phyloP scores from a whole-genome alignment of 169 alveolate genomes.

The Plasmodium cynomolgi region DNA sequence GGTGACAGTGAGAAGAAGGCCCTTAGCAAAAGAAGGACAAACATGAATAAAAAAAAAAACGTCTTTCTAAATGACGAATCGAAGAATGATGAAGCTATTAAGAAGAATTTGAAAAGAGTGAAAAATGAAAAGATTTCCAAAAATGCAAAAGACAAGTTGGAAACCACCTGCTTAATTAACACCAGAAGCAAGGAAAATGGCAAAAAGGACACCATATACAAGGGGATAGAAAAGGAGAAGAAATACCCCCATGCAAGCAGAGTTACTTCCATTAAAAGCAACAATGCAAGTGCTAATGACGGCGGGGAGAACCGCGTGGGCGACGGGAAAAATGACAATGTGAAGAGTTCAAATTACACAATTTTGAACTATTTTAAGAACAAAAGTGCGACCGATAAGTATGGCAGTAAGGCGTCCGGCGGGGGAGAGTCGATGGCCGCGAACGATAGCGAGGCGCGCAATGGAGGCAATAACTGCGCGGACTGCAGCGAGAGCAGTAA shows the following conservation, averaged over 20 bases:
- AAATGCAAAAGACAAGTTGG: slow-evolving; percentile 33
- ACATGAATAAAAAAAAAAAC: slow-evolving; percentile 48
- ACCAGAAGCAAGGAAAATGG: slow-evolving; percentile 32
- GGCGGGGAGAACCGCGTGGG: slow-evolving; percentile 4
- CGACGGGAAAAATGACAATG: slow-evolving; percentile 7
- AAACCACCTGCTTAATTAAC: slow-evolving; percentile 29
- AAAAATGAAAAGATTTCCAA: slow-evolving; percentile 51
- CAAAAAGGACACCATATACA: slow-evolving; percentile 10
- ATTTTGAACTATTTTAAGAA: slow-evolving; percentile 28
- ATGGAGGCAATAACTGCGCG: background rate
- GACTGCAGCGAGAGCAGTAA: background rate
- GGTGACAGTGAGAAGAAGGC: slow-evolving; percentile 23
- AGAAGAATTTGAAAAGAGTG: slow-evolving; percentile 23
- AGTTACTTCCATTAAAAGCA: background rate
- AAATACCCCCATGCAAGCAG: slow-evolving; percentile 1
- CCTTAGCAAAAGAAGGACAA: slow-evolving; percentile 16
- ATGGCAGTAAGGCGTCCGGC: background rate
- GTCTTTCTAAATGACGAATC: slow-evolving; percentile 6
- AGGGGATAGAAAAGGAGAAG: slow-evolving; percentile 50
- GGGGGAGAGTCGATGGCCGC: background rate
- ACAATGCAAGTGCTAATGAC: background rate
- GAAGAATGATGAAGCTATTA: slow-evolving; percentile 6
- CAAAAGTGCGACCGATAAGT: background rate
- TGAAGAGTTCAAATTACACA: slow-evolving; percentile 6
- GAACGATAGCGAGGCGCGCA: background rate